phyloP scores from a whole-genome alignment of 1,139 yeast genomes.

The Hyphopichia wangnamkhiaoensis region DNA sequence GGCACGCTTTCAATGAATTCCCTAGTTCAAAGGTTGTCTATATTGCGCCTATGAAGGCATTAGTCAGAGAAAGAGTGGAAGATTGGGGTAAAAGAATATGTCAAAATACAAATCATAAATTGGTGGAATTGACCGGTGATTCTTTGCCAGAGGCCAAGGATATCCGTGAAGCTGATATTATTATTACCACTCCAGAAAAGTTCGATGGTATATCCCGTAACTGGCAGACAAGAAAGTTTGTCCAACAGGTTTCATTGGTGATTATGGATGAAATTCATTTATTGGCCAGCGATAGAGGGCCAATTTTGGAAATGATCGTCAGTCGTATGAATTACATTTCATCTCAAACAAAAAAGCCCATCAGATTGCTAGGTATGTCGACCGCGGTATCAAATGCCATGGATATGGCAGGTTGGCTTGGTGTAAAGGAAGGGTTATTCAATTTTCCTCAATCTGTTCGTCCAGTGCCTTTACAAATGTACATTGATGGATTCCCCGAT shows the following conservation, averaged over 20 bases:
- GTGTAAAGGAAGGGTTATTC: conserved; percentile 84
- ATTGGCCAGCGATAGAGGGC: conserved; percentile 97
- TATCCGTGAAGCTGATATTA: conserved; percentile 86
- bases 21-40: conserved; percentile 88
- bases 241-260: conserved; percentile 84
- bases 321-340: conserved; percentile 95
- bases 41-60: conserved; percentile 98
- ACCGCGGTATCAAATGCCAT: conserved; percentile 97
- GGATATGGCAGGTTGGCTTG: conserved; percentile 98
- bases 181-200: conserved; percentile 96
- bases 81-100: conserved; percentile 85
- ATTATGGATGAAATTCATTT: conserved; percentile 98
- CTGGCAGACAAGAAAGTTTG: conserved; percentile 95
- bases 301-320: conserved; percentile 96
- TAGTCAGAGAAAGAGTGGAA: conserved; percentile 93
- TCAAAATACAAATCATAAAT: conserved; percentile 58
- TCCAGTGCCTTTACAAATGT: conserved; percentile 97
- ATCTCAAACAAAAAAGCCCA: conserved; percentile 70
- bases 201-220: conserved; percentile 98
- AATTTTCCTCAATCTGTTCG: conserved; percentile 95
- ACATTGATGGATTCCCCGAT: conserved; percentile 96
- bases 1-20: conserved; percentile 86
- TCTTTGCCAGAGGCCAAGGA: conserved; percentile 87
- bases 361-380: conserved; percentile 88
- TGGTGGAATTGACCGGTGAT: conserved; percentile 96